Percentiles rank a stretch among this genome's conserved stretches.
Conservation (phyloP, 805 yeast genomes). For the Wickerhamiella australiensis region DNA sequence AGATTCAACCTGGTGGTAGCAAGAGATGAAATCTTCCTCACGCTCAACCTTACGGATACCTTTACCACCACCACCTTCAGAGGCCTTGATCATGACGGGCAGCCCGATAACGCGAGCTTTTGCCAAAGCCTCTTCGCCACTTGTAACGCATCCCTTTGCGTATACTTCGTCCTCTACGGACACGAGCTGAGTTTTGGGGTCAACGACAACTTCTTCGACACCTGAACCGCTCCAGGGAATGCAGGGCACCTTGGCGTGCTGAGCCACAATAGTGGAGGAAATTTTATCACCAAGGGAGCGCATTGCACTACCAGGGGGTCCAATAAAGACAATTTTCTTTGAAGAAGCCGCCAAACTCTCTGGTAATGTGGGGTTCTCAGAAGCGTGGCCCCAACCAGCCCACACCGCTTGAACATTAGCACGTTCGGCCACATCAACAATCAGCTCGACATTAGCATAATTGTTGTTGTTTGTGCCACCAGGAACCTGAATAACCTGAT, state of each 20-base stretch:
- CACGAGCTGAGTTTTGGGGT: constrained; percentile 60
- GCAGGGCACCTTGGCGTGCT: constrained; percentile 96
- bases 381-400: constrained; percentile 99
- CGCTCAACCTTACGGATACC: constrained; percentile 94
- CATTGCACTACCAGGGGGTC: constrained; percentile 99
- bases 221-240: constrained; percentile 99
- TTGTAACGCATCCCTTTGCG: constrained; percentile 72
- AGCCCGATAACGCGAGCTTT: constrained; percentile 85
- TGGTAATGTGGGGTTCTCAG: constrained; percentile 94
- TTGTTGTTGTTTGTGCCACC: constrained; percentile 99
- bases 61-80: constrained; percentile 99
- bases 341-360: constrained; percentile 90
- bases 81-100: constrained; percentile 98
- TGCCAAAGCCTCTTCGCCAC: constrained; percentile 78
- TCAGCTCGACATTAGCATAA: constrained; percentile 94
- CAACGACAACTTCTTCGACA: constrained; percentile 66
- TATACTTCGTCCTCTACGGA: constrained; percentile 79
- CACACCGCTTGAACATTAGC: constrained; percentile 95
- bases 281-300: constrained; percentile 98
- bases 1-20: constrained; percentile 87
- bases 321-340: constrained; percentile 81
- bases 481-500: constrained; percentile 94
- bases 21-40: constrained; percentile 61
- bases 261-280: constrained; percentile 96
- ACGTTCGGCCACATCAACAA: constrained; percentile 95